phyloP scores from a whole-genome alignment of 306 rosid genomes.

The Notholithocarpus densiflorus region DNA sequence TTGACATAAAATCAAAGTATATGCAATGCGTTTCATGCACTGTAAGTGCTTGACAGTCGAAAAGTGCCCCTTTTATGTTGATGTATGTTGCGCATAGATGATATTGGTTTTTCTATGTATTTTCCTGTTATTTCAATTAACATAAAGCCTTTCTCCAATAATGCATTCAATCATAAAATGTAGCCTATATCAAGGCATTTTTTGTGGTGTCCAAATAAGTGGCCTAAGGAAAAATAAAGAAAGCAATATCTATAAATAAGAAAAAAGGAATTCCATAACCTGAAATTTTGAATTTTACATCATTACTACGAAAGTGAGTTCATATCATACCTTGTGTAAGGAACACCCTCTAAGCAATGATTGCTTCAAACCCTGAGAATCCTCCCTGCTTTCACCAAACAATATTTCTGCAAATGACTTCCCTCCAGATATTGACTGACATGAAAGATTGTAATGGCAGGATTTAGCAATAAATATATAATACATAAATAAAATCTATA shows the following conservation, averaged over 20 bases:
- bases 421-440: constrained; percentile 90
- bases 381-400: constrained; percentile 59
- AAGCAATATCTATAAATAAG: neutral
- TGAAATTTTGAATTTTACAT: constrained; percentile 1
- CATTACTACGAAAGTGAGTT: constrained; percentile 7
- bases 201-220: neutral
- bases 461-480: neutral
- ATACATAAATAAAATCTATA: neutral
- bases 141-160: neutral
- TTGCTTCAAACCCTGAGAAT: constrained; percentile 40
- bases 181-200: neutral
- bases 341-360: constrained; percentile 77
- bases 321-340: constrained; percentile 73
- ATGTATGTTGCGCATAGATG: neutral
- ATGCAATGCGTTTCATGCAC: neutral
- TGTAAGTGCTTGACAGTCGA: neutral
- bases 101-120: neutral
- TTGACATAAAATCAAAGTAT: neutral
- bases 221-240: neutral
- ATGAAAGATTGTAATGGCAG: constrained; percentile 15
- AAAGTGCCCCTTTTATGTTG: neutral
- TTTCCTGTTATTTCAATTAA: neutral
- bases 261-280: neutral
- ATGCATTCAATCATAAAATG: neutral
- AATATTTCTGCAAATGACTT: constrained; percentile 82